Conservation (phyloP, 106 monocot genomes). For the Alisma plantagoaquatica region DNA sequence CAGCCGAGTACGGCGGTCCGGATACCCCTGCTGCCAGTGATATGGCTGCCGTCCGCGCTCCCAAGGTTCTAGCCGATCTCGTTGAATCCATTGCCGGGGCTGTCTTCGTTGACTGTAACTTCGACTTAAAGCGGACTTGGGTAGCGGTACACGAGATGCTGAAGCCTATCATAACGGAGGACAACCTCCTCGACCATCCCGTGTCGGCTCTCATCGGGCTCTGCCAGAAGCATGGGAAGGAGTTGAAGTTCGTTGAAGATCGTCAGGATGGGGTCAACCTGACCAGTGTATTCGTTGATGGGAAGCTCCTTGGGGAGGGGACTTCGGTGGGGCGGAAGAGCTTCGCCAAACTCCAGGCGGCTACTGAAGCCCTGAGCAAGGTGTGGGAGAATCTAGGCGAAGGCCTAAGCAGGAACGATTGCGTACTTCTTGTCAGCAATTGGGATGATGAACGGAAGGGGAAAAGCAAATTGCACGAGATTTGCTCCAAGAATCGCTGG, state of each 20-base stretch:
- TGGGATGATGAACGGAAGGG: slow-evolving; percentile 3
- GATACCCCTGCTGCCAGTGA: no score
- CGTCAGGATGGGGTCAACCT: slow-evolving; percentile 13
- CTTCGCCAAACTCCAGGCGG: slow-evolving; percentile 47
- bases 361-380: slow-evolving; percentile 45
- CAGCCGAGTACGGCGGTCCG: slow-evolving; percentile 20
- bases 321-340: slow-evolving; percentile 33
- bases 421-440: no score
- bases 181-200: slow-evolving; percentile 39
- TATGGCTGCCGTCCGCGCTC: slow-evolving; percentile 21
- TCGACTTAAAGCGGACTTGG: slow-evolving; percentile 35
- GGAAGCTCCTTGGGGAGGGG: slow-evolving; percentile 27
- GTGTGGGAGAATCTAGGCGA: slow-evolving; percentile 11
- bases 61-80: slow-evolving; percentile 51
- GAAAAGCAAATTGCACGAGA: slow-evolving; percentile 41
- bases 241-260: slow-evolving; percentile 17
- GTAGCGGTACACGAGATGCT: slow-evolving; percentile 29
- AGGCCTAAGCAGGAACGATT: slow-evolving; percentile 9
- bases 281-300: slow-evolving; percentile 34
- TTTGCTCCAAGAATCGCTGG: slow-evolving; percentile 38
- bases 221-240: slow-evolving; percentile 41
- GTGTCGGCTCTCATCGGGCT: slow-evolving; percentile 30
- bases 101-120: slow-evolving; percentile 35
- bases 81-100: slow-evolving; percentile 40
- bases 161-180: slow-evolving; percentile 45